These are phyloP conservation scores for Acacia pycnantha DNA, from an alignment of 331 rosid genomes.

Conservation along the genomic window DNA sequence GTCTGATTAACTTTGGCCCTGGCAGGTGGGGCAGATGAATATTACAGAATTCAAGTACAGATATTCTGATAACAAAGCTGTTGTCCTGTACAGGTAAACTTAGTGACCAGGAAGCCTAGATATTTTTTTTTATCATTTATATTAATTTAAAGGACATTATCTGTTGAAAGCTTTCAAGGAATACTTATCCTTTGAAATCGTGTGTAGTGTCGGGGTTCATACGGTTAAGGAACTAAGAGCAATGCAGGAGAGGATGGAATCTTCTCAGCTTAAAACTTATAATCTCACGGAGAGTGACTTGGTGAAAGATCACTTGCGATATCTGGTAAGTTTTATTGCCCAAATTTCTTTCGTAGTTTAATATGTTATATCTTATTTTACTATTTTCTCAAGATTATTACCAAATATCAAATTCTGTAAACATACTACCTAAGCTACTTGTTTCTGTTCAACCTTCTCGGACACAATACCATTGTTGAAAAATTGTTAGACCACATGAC, in stretches of 20 bases:
- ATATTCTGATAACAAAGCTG: conserved; percentile 58
- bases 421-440: background rate
- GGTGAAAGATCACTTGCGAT: conserved; percentile 91
- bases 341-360: background rate
- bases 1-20: conserved; percentile 27
- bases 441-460: conserved; percentile 4
- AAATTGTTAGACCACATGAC: background rate
- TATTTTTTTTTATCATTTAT: background rate
- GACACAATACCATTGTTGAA: background rate
- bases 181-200: conserved; percentile 5
- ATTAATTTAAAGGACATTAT: background rate
- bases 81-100: conserved; percentile 81
- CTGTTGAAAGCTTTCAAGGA: background rate
- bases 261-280: conserved; percentile 60
- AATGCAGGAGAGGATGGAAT: conserved; percentile 61
- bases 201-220: conserved; percentile 85
- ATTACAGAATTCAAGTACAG: conserved; percentile 93
- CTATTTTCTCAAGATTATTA: conserved; percentile 3
- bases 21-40: conserved; percentile 80
- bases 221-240: conserved; percentile 65
- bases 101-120: background rate
- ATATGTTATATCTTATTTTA: background rate
- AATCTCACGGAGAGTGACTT: conserved; percentile 82
- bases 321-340: conserved; percentile 63
- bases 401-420: background rate